Percentiles rank a stretch among this genome's conserved stretches.
Evolutionary conservation across 257 asterid species (phyloP).

Genomic region (Solanum chmielewskii): DNA sequence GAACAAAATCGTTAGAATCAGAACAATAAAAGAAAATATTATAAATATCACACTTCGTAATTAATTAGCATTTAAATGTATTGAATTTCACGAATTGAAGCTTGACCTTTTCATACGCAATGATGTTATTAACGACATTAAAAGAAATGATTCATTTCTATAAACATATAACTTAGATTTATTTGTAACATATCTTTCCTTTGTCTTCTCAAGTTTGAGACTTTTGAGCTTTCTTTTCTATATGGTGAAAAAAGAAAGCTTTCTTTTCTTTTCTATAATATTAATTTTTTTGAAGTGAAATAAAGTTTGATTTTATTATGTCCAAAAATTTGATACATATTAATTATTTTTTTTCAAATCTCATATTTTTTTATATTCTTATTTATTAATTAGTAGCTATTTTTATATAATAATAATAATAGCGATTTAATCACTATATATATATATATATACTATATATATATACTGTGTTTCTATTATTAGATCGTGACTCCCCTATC

Average conservation of each 20-base stretch:
- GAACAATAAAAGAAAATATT: neutral
- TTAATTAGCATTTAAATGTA: too few relatives aligned
- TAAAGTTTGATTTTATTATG: neutral
- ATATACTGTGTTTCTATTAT: neutral
- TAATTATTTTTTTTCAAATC: neutral
- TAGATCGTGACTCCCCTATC: neutral
- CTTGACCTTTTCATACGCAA: neutral
- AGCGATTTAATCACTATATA: neutral
- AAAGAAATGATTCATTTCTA: neutral
- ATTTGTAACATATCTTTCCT: too few relatives aligned
- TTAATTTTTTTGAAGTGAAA: neutral
- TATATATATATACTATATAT: neutral
- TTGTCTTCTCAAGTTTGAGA: neutral
- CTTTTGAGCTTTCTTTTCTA: neutral
- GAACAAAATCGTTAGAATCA: neutral
- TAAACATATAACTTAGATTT: too few relatives aligned
- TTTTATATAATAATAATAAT: too few relatives aligned
- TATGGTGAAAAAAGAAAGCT: too few relatives aligned
- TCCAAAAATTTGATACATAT: neutral
- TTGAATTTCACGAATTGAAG: neutral
- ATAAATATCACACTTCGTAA: neutral
- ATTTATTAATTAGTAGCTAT: neutral
- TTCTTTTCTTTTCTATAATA: too few relatives aligned
- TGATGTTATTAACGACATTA: neutral
- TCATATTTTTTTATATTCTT: neutral